These are phyloP conservation scores for Dothiorella sarmentorum DNA, from an alignment of 2,329 filamentous ascomycete genomes.

Conservation along the genomic window DNA sequence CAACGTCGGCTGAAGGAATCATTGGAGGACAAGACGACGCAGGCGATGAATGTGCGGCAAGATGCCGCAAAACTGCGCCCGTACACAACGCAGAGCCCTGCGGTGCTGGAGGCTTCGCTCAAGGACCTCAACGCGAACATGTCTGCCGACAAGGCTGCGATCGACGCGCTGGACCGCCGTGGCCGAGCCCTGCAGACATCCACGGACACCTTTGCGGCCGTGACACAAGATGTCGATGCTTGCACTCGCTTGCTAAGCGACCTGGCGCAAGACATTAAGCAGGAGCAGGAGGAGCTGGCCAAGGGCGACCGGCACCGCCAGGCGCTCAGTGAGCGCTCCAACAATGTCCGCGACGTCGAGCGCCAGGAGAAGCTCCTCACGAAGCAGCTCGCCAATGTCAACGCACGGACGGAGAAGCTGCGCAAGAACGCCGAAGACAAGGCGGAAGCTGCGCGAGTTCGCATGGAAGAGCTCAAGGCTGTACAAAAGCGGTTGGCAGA, in stretches of 20 bases:
- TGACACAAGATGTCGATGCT: constrained; percentile 78
- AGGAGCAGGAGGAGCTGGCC: constrained; percentile 86
- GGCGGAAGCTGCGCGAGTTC: constrained; percentile 73
- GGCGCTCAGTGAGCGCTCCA: constrained; percentile 79
- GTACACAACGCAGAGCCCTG: constrained; percentile 86
- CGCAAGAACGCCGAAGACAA: constrained; percentile 77
- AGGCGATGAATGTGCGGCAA: constrained; percentile 69
- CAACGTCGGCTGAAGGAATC: constrained; percentile 71
- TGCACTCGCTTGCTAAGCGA: constrained; percentile 90
- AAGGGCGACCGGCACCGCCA: constrained; percentile 80
- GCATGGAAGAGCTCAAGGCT: constrained; percentile 83
- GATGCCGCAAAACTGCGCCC: constrained; percentile 87
- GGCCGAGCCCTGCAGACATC: constrained; percentile 90
- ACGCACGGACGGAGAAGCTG: constrained; percentile 80
- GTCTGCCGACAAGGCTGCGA: constrained; percentile 73
- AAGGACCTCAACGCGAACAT: constrained; percentile 78
- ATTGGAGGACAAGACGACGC: constrained; percentile 68
- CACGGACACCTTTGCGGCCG: constrained; percentile 80
- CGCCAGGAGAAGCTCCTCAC: constrained; percentile 78
- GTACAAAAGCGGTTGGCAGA: constrained; percentile 78
- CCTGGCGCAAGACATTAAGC: constrained; percentile 75
- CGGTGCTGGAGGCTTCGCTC: constrained; percentile 74
- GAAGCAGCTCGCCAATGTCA: constrained; percentile 80
- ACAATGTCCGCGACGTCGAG: constrained; percentile 88
- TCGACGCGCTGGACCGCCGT: constrained; percentile 81